Conservation (phyloP, 129 eudicot genomes). For the Helianthus annuus region HanXRQr2.0-SUNRISE NC_035434.2:42000313-42000812, state of each 20-base stretch:
- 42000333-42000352: background rate
- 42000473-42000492: background rate
- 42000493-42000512: background rate
- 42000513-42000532: background rate
- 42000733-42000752: too few species aligned
- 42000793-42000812: too few species aligned
- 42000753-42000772: too few species aligned
- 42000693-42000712: too few species aligned
- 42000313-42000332: background rate
- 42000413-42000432: conserved; percentile 8
- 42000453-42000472: background rate
- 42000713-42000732: too few species aligned
- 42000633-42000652: conserved; percentile 8
- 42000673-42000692: too few species aligned
- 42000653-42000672: too few species aligned
- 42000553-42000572: conserved; percentile 2
- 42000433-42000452: conserved; percentile 1
- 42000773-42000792: too few species aligned
- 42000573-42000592: conserved; percentile 19
- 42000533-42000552: conserved; percentile 1
- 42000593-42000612: conserved; percentile 26
- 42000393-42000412: too few species aligned
- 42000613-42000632: background rate
- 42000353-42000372: too few species aligned
- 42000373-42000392: too few species aligned